These are phyloP conservation scores for Albugo laibachii DNA, from an alignment of 352 stramenopile genomes.

Conservation along the genomic window DNA sequence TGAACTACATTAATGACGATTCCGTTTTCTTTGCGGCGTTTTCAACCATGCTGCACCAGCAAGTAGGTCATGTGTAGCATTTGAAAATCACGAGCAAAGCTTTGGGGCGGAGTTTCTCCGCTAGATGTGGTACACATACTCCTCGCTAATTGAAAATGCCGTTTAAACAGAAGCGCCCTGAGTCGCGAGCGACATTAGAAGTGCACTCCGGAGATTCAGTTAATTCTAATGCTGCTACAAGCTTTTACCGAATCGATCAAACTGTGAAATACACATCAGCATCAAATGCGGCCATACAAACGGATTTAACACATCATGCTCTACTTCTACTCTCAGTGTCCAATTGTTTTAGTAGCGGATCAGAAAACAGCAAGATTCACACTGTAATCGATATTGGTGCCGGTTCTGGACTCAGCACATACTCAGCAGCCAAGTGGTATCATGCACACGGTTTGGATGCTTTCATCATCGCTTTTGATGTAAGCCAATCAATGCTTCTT, in stretches of 20 bases:
- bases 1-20: too few relatives aligned
- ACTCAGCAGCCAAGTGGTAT: constrained; percentile 29
- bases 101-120: too few relatives aligned
- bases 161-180: constrained; percentile 23
- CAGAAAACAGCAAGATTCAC: constrained; percentile 6
- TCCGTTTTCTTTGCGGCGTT: too few relatives aligned
- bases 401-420: constrained; percentile 46
- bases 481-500: constrained; percentile 55
- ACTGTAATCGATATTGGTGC: constrained; percentile 45
- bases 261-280: constrained; percentile 46
- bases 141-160: constrained; percentile 14
- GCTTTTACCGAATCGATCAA: constrained; percentile 44
- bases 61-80: too few relatives aligned
- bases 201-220: too few relatives aligned
- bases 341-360: background rate
- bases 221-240: constrained; percentile 5
- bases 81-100: too few relatives aligned
- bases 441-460: constrained; percentile 9
- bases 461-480: constrained; percentile 47
- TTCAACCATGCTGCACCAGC: too few relatives aligned
- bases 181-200: constrained; percentile 17
- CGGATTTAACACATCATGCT: constrained; percentile 37
- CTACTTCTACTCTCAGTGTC: constrained; percentile 26
- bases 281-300: constrained; percentile 45
- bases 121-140: too few relatives aligned